A percentile compares a stretch with the other conserved stretches of the same genome.
These are phyloP conservation scores for Collybia mongolica DNA, from an alignment of 768 basidiomycete genomes.

Conservation along the genomic window DNA sequence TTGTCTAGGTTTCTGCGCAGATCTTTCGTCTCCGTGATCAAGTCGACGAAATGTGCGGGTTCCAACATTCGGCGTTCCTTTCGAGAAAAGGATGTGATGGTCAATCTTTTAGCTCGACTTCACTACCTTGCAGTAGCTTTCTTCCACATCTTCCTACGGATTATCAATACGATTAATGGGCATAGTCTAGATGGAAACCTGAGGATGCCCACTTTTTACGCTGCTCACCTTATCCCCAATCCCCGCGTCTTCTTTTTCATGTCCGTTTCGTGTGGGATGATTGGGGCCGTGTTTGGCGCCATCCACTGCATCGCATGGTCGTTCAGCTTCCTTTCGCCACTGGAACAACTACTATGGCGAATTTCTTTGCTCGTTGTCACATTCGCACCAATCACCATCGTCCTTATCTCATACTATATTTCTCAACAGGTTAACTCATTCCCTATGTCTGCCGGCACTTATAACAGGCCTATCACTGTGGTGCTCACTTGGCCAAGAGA, in stretches of 20 bases:
- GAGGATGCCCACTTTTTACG: slow-evolving; percentile 1
- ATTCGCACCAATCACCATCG: background rate
- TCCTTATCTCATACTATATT: background rate
- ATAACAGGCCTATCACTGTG: no score
- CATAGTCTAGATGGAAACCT: background rate
- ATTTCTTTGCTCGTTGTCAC: background rate
- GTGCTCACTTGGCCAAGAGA: no score
- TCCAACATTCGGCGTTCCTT: background rate
- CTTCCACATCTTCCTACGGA: background rate
- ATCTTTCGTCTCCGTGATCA: background rate
- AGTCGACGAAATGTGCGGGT: no score
- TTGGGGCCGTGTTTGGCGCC: background rate
- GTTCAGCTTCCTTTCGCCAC: background rate
- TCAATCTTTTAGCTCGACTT: background rate
- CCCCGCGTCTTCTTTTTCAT: no score
- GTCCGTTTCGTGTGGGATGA: background rate
- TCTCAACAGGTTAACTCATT: no score
- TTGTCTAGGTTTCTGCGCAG: background rate
- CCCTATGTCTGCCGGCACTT: no score
- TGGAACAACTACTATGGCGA: background rate
- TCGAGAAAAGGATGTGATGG: background rate
- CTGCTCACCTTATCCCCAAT: background rate
- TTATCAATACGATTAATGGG: background rate
- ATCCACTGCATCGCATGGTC: background rate
- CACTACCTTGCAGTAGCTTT: background rate